Evolutionary conservation across 2,329 filamentous ascomycete genomes (phyloP), one percentile per base, ranked within the genome.

Genomic region (Xylariaceae sp.): DNA sequence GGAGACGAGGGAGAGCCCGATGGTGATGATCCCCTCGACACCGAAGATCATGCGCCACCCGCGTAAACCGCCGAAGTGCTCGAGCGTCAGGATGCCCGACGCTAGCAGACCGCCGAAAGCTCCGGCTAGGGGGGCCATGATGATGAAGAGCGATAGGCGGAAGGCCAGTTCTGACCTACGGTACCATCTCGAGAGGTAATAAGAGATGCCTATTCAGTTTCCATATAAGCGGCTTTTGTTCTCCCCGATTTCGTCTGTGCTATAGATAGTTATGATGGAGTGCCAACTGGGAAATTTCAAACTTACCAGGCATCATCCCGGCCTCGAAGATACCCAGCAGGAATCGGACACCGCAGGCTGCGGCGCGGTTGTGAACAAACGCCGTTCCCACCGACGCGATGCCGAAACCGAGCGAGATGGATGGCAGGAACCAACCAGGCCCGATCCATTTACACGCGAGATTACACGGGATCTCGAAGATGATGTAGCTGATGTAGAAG

Each of bases 131-230:
- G 81, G 81, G 0, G 81, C 76, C 73, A 79, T 83, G 40, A 85
- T 78, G 38, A 86, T 76, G 60, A 85, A 86, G 2, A 85, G 63
- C 1, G 78, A 74, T 1, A 86, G 64, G 0, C 82, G 71, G 57
- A 85, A 85, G 0, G 77, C 72, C 5, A 87, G 64, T 59, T 88
- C 83, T 34, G 71, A 73, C 21, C 78, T 68, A n/a, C 80, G 68
- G 50, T 86, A 87, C 82, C 82, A 87, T 36, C 82, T 67, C 1
- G 75, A 81, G 14, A 86, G 63, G 51, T 86, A 87, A 59, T 86
- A 88, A 0, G 81, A 81, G 28, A 85, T 84, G 0, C 83, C 44
- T 47, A 17, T 38, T 9, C 14, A 2, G 5, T 1, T 18, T 37
- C 26, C n/a, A n/a, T n/a, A n/a, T n/a, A n/a, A n/a, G n/a, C n/a